A percentile compares a stretch with the other conserved stretches of the same genome.
Evolutionary conservation across 768 basidiomycete species (phyloP).

Genomic region (Podaxis mareebaensis): DNA sequence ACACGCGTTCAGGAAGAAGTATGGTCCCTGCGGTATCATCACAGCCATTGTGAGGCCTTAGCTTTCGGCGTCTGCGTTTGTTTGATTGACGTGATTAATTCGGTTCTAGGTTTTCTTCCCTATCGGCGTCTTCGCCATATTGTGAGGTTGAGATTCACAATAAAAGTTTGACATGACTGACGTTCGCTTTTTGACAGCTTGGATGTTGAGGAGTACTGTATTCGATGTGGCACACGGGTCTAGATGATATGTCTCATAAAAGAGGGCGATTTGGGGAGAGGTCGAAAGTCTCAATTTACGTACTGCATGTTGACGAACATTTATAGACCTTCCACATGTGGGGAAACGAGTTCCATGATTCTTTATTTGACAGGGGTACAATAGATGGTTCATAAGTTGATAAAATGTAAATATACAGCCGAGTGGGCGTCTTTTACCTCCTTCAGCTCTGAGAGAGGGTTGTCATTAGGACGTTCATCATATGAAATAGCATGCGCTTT

Average conservation of each 20-base stretch:
- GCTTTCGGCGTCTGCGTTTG: background rate
- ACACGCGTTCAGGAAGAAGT: slow-evolving; percentile 24
- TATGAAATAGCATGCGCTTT: too few relatives aligned
- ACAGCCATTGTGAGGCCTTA: slow-evolving; percentile 26
- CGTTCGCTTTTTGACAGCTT: background rate
- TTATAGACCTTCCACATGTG: too few relatives aligned
- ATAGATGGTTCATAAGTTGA: too few relatives aligned
- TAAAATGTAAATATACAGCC: too few relatives aligned
- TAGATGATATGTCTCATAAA: background rate
- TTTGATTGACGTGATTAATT: slow-evolving; percentile 2
- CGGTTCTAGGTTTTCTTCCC: slow-evolving; percentile 10
- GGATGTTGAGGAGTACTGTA: slow-evolving; percentile 11
- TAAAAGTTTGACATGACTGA: background rate
- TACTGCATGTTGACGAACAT: background rate
- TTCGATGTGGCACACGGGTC: slow-evolving; percentile 9
- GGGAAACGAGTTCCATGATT: too few relatives aligned
- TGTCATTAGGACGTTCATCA: too few relatives aligned
- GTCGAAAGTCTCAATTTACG: too few relatives aligned
- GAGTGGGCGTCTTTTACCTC: too few relatives aligned
- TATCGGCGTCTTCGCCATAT: slow-evolving; percentile 12
- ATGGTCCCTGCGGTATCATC: slow-evolving; percentile 28
- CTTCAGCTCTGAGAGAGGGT: too few relatives aligned
- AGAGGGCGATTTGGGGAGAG: too few relatives aligned
- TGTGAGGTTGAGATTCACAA: background rate
- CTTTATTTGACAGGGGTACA: too few relatives aligned